Evolutionary conservation across 1,284 basidiomycete species (phyloP).

Genomic region (Kwoniella shivajii): DNA sequence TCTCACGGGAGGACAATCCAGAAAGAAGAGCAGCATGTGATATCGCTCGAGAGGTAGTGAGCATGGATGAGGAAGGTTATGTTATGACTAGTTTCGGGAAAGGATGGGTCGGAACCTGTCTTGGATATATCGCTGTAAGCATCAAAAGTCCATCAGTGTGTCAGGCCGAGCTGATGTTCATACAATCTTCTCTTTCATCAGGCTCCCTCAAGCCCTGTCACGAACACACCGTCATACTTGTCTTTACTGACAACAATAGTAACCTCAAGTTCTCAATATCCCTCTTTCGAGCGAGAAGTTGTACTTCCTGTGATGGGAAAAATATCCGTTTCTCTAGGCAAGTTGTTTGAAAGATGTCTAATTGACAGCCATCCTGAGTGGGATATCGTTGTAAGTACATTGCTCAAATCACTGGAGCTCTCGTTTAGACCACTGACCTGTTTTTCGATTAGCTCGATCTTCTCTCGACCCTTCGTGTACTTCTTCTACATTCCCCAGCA

Average conservation of each 20-base stretch:
- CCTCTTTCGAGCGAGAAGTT: constrained; percentile 47
- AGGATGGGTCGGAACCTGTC: constrained; percentile 40
- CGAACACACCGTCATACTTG: constrained; percentile 20
- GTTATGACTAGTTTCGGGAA: constrained; percentile 43
- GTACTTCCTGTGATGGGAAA: constrained; percentile 50
- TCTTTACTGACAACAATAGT: constrained; percentile 34
- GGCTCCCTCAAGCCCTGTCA: constrained; percentile 7
- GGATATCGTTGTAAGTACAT: constrained; percentile 27
- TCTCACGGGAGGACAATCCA: constrained; percentile 29
- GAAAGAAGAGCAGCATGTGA: constrained; percentile 22
- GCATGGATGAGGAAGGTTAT: constrained; percentile 46
- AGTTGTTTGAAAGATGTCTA: constrained; percentile 32
- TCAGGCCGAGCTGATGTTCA: background rate
- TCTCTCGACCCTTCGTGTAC: constrained; percentile 22
- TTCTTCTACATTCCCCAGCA: constrained; percentile 44
- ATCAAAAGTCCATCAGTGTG: background rate
- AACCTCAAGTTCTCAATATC: constrained; percentile 32
- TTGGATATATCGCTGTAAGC: constrained; percentile 36
- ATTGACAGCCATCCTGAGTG: constrained; percentile 22
- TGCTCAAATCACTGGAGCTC: background rate
- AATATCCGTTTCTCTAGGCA: constrained; percentile 37
- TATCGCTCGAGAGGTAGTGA: constrained; percentile 31
- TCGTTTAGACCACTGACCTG: background rate
- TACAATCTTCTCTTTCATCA: background rate
- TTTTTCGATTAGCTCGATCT: constrained; percentile 17